Evolutionary conservation across 352 stramenopile genomes (phyloP).

Genomic region (Globisporangium cylindrosporum): DNA sequence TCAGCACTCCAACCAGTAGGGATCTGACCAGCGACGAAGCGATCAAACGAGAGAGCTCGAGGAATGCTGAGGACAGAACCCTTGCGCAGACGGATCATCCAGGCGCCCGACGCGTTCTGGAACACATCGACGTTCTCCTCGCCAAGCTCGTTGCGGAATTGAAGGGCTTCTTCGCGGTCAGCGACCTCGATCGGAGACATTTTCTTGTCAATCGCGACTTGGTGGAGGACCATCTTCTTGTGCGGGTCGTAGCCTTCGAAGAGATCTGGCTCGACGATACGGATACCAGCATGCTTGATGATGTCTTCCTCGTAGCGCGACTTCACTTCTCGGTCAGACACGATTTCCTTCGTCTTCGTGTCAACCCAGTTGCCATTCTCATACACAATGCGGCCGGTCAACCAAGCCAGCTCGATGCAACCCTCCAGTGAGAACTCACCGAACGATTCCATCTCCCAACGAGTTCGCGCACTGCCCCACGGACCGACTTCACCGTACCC

Average conservation of each 20-base stretch:
- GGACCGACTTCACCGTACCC: constrained; percentile 87
- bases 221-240: constrained; percentile 84
- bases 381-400: constrained; percentile 80
- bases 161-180: constrained; percentile 75
- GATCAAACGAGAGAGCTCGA: constrained; percentile 75
- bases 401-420: constrained; percentile 85
- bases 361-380: constrained; percentile 85
- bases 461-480: constrained; percentile 81
- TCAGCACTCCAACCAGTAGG: constrained; percentile 86
- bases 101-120: constrained; percentile 59
- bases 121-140: constrained; percentile 84
- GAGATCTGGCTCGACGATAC: constrained; percentile 82
- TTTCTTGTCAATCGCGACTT: constrained; percentile 87
- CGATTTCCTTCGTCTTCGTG: constrained; percentile 72
- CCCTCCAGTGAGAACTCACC: constrained; percentile 89
- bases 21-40: constrained; percentile 86
- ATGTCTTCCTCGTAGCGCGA: constrained; percentile 78
- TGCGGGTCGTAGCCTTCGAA: constrained; percentile 88
- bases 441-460: constrained; percentile 90
- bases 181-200: constrained; percentile 87
- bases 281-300: constrained; percentile 75
- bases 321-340: constrained; percentile 80
- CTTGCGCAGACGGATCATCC: constrained; percentile 85
- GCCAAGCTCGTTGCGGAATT: constrained; percentile 78
- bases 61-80: constrained; percentile 81